Percentiles rank a stretch among this genome's conserved stretches.
Conservation (phyloP, 208 protist genomes). For the Vickermania spadyakhi region DNA sequence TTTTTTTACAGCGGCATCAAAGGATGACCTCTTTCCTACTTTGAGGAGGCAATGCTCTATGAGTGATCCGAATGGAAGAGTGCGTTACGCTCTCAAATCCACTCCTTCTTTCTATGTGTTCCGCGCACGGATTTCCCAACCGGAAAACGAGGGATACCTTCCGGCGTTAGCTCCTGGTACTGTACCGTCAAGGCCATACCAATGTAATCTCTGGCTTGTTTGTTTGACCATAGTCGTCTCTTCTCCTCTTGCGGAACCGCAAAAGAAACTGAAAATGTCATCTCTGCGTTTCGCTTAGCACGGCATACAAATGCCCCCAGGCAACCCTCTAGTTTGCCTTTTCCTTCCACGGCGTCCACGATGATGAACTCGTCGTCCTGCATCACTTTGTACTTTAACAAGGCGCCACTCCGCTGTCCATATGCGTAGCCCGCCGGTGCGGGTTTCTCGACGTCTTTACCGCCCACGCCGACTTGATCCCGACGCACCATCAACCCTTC, state of each 20-base stretch:
- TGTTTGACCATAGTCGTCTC: conserved; percentile 52
- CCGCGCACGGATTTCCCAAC: conserved; percentile 76
- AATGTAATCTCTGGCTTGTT: conserved; percentile 27
- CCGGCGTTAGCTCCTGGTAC: conserved; percentile 70
- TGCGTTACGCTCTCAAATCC: conserved; percentile 32
- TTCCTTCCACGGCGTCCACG: conserved; percentile 63
- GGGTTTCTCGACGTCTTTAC: conserved; percentile 1
- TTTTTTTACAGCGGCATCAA: too few relatives aligned
- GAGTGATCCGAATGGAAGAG: too few relatives aligned
- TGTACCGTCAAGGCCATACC: conserved; percentile 86
- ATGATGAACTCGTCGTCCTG: conserved; percentile 85
- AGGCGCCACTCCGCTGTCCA: conserved; percentile 58
- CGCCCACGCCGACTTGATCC: conserved; percentile 7
- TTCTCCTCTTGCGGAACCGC: conserved; percentile 68
- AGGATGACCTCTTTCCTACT: too few relatives aligned
- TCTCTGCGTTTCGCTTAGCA: conserved; percentile 24
- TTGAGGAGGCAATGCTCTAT: neutral
- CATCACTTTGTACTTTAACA: conserved; percentile 90
- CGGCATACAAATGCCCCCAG: conserved; percentile 79
- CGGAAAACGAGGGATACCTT: conserved; percentile 82
- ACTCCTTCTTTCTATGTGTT: conserved; percentile 51
- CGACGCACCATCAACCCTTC: conserved; percentile 83
- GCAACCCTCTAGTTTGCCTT: conserved; percentile 73
- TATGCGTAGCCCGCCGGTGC: conserved; percentile 74
- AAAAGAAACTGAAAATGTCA: conserved; percentile 64